Evolutionary conservation across 2,329 filamentous ascomycete species (phyloP).

Genomic region (Ceratocystiopsis minuta): DNA sequence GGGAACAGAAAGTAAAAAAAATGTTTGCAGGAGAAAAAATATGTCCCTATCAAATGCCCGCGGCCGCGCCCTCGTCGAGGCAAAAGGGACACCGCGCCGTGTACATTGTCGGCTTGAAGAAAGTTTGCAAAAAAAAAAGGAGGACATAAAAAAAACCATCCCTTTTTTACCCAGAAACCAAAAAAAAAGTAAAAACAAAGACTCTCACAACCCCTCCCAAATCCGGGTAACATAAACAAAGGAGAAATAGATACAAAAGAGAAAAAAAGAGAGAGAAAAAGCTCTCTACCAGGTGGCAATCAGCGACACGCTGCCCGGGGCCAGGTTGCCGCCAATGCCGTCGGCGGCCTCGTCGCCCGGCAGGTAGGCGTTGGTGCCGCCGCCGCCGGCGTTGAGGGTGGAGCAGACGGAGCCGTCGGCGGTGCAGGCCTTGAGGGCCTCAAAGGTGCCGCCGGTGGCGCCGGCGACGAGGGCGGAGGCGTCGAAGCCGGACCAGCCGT

Average conservation of each 20-base stretch:
- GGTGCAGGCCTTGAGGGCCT: slow-evolving; percentile 23
- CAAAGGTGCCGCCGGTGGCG: slow-evolving; percentile 17
- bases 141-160: neutral
- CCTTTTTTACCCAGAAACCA: no score
- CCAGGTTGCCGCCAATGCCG: slow-evolving; percentile 19
- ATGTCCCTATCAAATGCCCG: slow-evolving; percentile 7
- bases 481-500: slow-evolving; percentile 31
- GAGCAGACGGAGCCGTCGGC: slow-evolving; percentile 14
- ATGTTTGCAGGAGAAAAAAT: slow-evolving; percentile 1
- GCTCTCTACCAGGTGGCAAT: slow-evolving; percentile 7
- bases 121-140: neutral
- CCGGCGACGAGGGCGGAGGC: slow-evolving; percentile 30
- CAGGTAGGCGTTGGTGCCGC: slow-evolving; percentile 18
- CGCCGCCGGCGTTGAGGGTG: slow-evolving; percentile 14
- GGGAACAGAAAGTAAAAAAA: neutral
- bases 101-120: slow-evolving; percentile 3
- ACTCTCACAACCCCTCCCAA: neutral
- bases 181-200: neutral
- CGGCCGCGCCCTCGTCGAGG: neutral
- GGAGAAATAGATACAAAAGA: neutral
- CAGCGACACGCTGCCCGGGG: slow-evolving; percentile 10
- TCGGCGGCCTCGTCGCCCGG: slow-evolving; percentile 16
- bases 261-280: neutral
- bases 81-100: neutral
- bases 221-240: neutral